Conservation (phyloP, 2,329 filamentous ascomycete genomes). For the Cordyceps farinosa region DNA sequence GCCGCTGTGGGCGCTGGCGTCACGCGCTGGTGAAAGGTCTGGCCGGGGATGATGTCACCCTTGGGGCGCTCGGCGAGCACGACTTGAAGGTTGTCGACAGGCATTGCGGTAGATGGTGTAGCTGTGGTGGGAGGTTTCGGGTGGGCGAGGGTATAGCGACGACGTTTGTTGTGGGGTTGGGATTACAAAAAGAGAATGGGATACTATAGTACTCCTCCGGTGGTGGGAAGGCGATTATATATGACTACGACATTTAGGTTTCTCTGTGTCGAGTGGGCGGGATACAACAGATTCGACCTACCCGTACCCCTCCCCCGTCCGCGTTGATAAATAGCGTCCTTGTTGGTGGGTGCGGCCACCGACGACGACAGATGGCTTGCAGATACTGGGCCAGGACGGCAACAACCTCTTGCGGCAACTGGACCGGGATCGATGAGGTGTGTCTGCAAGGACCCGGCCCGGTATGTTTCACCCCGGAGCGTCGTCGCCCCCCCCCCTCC, state of each 20-base stretch:
- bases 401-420: not conserved
- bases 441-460: not conserved
- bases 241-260: not conserved
- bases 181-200: not conserved
- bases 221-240: not conserved
- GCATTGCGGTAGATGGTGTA: constrained; percentile 31
- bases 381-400: not conserved
- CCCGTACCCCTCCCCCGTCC: not conserved
- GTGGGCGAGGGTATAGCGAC: not conserved
- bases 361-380: not conserved
- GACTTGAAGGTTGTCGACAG: constrained; percentile 46
- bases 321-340: not conserved
- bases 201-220: not conserved
- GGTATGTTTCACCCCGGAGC: not conserved
- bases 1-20: constrained; percentile 47
- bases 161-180: not conserved
- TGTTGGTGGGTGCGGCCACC: not conserved
- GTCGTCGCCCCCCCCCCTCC: not conserved
- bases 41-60: constrained; percentile 57
- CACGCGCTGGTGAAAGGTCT: constrained; percentile 58
- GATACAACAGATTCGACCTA: not conserved
- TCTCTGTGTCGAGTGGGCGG: not conserved
- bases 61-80: constrained; percentile 62
- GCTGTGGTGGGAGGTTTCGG: not conserved
- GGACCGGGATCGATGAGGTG: constrained; percentile 2